Conservation (phyloP, 2,329 filamentous ascomycete species). For the Colletotrichum sp. region DNA sequence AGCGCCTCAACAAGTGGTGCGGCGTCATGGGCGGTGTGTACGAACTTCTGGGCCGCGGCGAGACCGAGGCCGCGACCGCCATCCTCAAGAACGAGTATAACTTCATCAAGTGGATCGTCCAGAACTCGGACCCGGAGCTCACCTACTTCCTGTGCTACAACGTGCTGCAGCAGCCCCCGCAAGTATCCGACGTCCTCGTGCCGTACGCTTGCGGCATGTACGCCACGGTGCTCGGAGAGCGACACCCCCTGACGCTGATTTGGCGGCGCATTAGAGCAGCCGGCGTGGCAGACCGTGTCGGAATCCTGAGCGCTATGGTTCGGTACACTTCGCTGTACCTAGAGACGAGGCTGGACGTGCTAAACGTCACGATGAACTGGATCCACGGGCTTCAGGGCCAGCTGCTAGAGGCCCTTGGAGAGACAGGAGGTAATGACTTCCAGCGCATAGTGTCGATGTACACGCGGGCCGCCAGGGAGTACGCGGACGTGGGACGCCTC, state of each 20-base stretch:
- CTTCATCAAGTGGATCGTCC: not conserved
- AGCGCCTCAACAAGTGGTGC: not conserved
- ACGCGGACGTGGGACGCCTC: not conserved
- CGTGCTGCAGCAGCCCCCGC: not conserved
- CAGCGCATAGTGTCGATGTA: not conserved
- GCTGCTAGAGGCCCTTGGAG: not conserved
- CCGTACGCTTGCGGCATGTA: not conserved
- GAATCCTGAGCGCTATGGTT: not conserved
- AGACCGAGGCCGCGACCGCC: not conserved
- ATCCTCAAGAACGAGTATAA: not conserved
- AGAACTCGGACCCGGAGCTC: not conserved
- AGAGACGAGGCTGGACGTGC: not conserved
- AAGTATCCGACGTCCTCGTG: not conserved
- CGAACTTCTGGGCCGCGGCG: fast-evolving
- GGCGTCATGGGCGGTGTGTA: fast-evolving
- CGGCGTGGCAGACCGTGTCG: not conserved
- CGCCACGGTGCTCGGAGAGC: not conserved
- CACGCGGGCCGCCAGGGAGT: not conserved
- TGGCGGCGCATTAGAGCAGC: not conserved
- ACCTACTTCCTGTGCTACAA: not conserved
- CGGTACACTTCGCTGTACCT: not conserved
- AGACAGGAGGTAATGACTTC: not conserved
- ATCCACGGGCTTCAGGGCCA: not conserved
- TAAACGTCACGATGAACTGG: not conserved
- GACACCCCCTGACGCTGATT: not conserved